Evolutionary conservation across 2,329 filamentous ascomycete genomes (phyloP), one percentile per base, ranked within the genome.

Genomic region (Diaporthe amygdali): DNA sequence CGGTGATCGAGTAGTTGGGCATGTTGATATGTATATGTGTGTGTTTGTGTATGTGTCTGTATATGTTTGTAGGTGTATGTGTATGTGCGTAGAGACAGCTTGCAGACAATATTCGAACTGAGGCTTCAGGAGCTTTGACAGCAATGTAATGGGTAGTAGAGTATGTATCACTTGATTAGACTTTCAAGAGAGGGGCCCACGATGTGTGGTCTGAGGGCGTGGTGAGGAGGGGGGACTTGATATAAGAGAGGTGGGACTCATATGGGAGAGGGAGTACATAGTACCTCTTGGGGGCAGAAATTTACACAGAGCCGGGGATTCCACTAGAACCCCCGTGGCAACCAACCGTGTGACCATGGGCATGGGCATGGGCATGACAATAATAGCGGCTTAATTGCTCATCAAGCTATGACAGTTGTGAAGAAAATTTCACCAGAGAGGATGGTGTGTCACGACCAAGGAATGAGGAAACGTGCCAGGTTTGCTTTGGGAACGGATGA

Each of bases 1-100:
- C 84, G 67, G 82, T 83, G 81, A 87, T 79, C 73, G 83, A 83
- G 80, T 81, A 84, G 75, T 77, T 76, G 72, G 81, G 75, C 83
- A 86, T 86, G 61, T 71, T 79, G 55, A 30, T 61, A n/a, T 75
- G 41, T 69, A 68, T 72, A 69, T 69, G 64, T 39, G 5, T 39
- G 30, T 52, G 34, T 46, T 55, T 5, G 12, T 56, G 20, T 56
- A 49, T 52, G 20, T n/a, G 47, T 15, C 30, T 39, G 61, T 49
- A 49, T 15, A 17, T 67, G 30, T 32, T 14, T 27, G 32, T 14
- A 32, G 30, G 20, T 34, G 2, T 25, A 49, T 64, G 39, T 32
- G 51, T 64, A 9, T 9, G 39, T 51, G 15, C 39, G 30, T 27
- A 27, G n/a, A n/a, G 41, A 25, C 41, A 47, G 17, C 41, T 63